Percentiles rank a stretch among this genome's conserved stretches.
phyloP scores from a whole-genome alignment of 148 eudicot genomes.

The Euryodendron excelsum region DNA sequence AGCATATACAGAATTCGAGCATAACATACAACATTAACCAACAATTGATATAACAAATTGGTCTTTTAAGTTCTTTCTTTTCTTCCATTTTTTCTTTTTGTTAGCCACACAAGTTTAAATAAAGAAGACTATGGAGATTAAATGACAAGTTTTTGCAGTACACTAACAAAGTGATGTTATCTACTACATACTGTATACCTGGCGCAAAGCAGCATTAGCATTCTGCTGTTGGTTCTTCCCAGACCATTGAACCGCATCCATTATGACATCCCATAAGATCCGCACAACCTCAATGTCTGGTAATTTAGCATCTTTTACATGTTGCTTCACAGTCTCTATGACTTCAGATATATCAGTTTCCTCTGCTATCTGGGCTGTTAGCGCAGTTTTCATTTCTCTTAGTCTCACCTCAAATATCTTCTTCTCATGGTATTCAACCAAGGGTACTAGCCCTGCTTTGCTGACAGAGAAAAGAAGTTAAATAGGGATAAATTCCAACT shows the following conservation, averaged over 20 bases:
- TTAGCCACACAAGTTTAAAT: background rate
- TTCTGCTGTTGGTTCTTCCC: slow-evolving; percentile 99
- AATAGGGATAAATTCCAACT: background rate
- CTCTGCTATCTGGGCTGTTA: slow-evolving; percentile 84
- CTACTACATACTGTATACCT: slow-evolving; percentile 45
- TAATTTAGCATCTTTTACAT: slow-evolving; percentile 85
- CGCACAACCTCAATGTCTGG: slow-evolving; percentile 94
- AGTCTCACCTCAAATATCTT: slow-evolving; percentile 89
- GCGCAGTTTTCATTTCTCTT: slow-evolving; percentile 89
- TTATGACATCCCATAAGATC: slow-evolving; percentile 88
- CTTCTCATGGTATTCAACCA: slow-evolving; percentile 92
- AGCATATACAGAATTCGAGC: background rate
- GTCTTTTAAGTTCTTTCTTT: no score
- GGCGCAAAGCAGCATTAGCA: slow-evolving; percentile 88
- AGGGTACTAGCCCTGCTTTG: slow-evolving; percentile 62
- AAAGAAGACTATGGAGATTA: background rate
- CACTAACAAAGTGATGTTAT: background rate
- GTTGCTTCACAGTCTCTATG: slow-evolving; percentile 79
- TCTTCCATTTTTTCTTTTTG: background rate
- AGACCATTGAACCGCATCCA: slow-evolving; percentile 99
- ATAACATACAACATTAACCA: background rate
- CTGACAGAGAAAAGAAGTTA: slow-evolving; percentile 34
- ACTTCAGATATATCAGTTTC: slow-evolving; percentile 86
- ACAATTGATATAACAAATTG: background rate
- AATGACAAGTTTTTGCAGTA: background rate